phyloP scores from a whole-genome alignment of 306 rosid genomes.

The Glycine tomentella region DNA sequence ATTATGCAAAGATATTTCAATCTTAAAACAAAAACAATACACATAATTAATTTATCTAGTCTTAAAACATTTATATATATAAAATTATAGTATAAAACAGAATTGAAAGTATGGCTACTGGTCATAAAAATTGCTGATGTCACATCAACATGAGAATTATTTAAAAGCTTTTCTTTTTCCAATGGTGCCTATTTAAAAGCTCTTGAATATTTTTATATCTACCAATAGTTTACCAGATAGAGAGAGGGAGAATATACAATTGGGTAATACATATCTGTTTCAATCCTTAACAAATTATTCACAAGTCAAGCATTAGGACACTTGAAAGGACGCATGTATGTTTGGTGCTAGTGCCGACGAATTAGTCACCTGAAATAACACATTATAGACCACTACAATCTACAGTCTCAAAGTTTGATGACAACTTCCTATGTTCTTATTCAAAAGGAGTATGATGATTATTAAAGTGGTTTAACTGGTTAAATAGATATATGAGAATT shows the following conservation, averaged over 20 bases:
- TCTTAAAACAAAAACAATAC: no score
- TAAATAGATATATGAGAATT: no score
- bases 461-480: no score
- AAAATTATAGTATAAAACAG: no score
- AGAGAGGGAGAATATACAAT: background rate
- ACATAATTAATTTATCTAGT: no score
- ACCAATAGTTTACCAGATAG: background rate
- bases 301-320: conserved; percentile 2
- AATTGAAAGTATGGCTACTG: no score
- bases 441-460: background rate
- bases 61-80: no score
- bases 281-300: background rate
- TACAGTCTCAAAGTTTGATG: no score
- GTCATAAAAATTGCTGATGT: no score
- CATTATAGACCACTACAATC: background rate
- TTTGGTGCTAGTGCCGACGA: background rate
- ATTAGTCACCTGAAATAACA: background rate
- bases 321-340: background rate
- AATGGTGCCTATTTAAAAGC: background rate
- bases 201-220: background rate
- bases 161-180: no score
- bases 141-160: no score
- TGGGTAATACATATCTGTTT: background rate
- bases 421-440: background rate
- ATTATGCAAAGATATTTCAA: no score